Base-by-base conservation (phyloP, 257 asterid genomes). In the Capsicum rhomboideum region DNA sequence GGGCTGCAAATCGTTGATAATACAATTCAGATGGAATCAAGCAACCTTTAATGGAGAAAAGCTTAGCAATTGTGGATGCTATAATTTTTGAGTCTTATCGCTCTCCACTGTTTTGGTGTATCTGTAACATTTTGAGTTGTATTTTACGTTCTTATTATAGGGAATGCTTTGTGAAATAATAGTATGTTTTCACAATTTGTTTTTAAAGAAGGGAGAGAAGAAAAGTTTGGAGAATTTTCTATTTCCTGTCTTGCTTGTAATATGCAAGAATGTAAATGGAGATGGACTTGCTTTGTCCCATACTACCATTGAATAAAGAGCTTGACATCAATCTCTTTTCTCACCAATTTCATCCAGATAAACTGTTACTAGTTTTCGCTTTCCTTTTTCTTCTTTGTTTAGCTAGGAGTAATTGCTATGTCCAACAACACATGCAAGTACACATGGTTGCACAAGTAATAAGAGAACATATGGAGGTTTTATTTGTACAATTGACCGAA, bases 1-100 rank as follows among this genome's bases (percentile, higher is more conserved):
- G 94, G 89, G 44, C 72, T 89, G 85, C 89, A 61, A 8, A 46
- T 89, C 2, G 86, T 90, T 79, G 94, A 89, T 78, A 93, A 90
- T 85, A 74, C 82, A 78, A 12, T 59, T 16, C 81, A 10, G 87
- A 85, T 87, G 77, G 93, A 88, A 84, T 90, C 84, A 85, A 90
- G 89, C 82, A 88, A 75, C 23, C 61, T 75, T 17, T 75, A 26
- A 14, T 8, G 61, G 17, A 34, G 50, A 26, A 50, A 75, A 75
- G 81, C 0, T 49, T 49, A 26, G 80, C 2, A 23, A n/a, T 50
- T 21, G 40, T 74, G 0, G 80, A 74, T 74, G 58, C 56, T 0
- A n/a, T 21, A 74, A 46, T 29, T 49, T 75, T 0, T 2, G 42
- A 49, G 81, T 3, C 40, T 74, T 3, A 6, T 44, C n/a, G 0